A percentile compares a stretch with the other conserved stretches of the same genome.
These are phyloP conservation scores for Sphenostylis stenocarpa DNA, from an alignment of 306 rosid species.

Conservation along the genomic window DNA sequence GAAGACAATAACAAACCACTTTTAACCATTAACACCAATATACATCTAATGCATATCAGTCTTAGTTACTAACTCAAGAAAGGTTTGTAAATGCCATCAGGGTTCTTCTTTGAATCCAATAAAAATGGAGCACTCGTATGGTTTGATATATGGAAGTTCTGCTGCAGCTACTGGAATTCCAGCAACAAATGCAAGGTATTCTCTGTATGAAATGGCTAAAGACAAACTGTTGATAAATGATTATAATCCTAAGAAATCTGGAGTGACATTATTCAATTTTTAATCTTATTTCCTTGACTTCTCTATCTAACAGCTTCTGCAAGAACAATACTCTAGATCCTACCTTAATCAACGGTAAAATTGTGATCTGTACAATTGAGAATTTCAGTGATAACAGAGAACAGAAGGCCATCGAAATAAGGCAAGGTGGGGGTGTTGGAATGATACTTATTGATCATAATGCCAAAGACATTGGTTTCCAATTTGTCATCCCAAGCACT, in stretches of 20 bases:
- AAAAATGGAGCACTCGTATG: constrained; percentile 43
- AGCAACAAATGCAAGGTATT: constrained; percentile 66
- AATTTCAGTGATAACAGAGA: constrained; percentile 34
- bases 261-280: constrained; percentile 9
- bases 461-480: constrained; percentile 57
- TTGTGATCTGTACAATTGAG: constrained; percentile 64
- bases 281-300: neutral
- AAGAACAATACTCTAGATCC: constrained; percentile 54
- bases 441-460: constrained; percentile 67
- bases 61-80: neutral
- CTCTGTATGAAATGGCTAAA: neutral
- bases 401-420: constrained; percentile 41
- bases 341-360: constrained; percentile 56
- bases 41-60: neutral
- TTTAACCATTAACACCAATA: neutral
- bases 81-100: constrained; percentile 37
- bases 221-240: neutral
- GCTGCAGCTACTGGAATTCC: constrained; percentile 58
- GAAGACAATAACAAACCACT: neutral
- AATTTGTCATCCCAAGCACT: constrained; percentile 62
- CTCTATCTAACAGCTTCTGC: constrained; percentile 59
- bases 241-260: neutral
- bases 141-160: constrained; percentile 57
- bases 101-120: constrained; percentile 68
- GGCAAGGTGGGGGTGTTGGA: constrained; percentile 70